phyloP scores from a whole-genome alignment of 768 basidiomycete genomes.

The Crassisporium funariophilum region DNA sequence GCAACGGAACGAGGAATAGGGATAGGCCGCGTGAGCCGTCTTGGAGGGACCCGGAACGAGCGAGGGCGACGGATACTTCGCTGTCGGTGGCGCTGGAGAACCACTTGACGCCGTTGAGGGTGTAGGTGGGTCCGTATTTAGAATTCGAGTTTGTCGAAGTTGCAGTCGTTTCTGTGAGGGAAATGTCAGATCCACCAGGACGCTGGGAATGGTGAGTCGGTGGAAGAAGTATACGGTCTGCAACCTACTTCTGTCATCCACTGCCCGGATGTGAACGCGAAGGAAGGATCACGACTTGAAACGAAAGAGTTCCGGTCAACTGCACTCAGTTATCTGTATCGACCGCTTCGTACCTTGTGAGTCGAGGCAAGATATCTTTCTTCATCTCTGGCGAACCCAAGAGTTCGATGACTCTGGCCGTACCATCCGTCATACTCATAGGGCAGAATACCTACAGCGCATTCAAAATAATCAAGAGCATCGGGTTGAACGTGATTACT shows the following conservation, averaged over 20 bases:
- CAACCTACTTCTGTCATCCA: conserved; percentile 77
- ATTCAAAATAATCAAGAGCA: not conserved
- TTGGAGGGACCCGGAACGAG: conserved; percentile 60
- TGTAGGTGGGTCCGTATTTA: conserved; percentile 53
- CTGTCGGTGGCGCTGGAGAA: conserved; percentile 84
- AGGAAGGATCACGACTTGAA: conserved; percentile 57
- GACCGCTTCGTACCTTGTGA: conserved; percentile 51
- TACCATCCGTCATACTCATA: conserved; percentile 79
- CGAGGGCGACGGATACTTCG: conserved; percentile 70
- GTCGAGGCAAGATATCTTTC: conserved; percentile 54
- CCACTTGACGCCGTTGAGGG: conserved; percentile 77
- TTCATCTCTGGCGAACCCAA: conserved; percentile 62
- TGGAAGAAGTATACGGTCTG: conserved; percentile 32
- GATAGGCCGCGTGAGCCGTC: conserved; percentile 69
- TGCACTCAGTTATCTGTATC: not conserved
- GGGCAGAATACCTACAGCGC: conserved; percentile 63
- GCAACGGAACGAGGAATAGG: conserved; percentile 73
- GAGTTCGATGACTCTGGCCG: conserved; percentile 72
- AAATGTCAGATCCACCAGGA: conserved; percentile 76
- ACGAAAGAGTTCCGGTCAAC: not conserved
- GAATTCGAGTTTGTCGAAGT: conserved; percentile 33
- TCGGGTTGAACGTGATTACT: not conserved
- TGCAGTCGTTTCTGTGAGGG: conserved; percentile 70
- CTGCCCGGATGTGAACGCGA: conserved; percentile 74
- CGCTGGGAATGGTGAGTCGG: conserved; percentile 47